Conservation (phyloP, 148 eudicot genomes). For the Beta vulgaris region DNA sequence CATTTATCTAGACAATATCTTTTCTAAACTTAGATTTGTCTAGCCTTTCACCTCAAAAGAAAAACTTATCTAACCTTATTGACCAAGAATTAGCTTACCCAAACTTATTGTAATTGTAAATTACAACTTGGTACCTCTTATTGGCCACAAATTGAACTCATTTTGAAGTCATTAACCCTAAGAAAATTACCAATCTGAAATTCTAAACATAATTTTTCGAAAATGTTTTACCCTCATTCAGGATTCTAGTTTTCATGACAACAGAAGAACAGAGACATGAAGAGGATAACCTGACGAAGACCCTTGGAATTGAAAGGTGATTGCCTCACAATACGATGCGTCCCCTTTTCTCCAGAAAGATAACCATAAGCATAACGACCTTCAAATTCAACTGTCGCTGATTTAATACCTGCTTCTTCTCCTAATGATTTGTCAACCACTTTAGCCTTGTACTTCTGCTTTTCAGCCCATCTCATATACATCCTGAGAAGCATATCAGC, state of each 20-base stretch:
- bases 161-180: too few relatives aligned
- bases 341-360: slow-evolving; percentile 94
- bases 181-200: too few relatives aligned
- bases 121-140: too few relatives aligned
- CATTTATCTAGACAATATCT: too few relatives aligned
- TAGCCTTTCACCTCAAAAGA: too few relatives aligned
- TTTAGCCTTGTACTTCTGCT: slow-evolving; percentile 77
- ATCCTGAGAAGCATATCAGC: slow-evolving; percentile 99
- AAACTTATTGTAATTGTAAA: too few relatives aligned
- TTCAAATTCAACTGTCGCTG: slow-evolving; percentile 85
- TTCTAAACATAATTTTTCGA: too few relatives aligned
- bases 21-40: too few relatives aligned
- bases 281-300: slow-evolving; percentile 77
- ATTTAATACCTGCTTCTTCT: slow-evolving; percentile 98
- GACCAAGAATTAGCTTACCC: too few relatives aligned
- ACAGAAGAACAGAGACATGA: slow-evolving; percentile 7
- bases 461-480: slow-evolving; percentile 98
- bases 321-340: slow-evolving; percentile 87
- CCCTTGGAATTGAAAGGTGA: slow-evolving; percentile 96
- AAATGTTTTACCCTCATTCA: too few relatives aligned
- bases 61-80: too few relatives aligned
- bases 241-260: background rate
- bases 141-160: too few relatives aligned
- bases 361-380: slow-evolving; percentile 97
- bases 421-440: slow-evolving; percentile 89